These are phyloP conservation scores for Haplosporangium sp. DNA, from an alignment of 371 early-diverging fungal genomes.

Conservation along the genomic window DNA sequence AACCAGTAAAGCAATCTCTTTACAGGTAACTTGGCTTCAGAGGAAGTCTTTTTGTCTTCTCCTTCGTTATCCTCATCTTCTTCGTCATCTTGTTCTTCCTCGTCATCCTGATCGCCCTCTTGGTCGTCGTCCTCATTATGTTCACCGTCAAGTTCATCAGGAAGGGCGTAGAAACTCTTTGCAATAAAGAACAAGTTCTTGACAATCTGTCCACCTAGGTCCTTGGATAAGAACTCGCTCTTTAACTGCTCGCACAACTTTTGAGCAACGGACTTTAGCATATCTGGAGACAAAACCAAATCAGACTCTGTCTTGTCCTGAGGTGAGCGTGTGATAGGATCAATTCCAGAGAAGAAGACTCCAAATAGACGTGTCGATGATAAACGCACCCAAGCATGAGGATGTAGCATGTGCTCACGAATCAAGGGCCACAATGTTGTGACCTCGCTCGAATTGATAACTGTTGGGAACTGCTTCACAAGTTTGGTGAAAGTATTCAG, in stretches of 20 bases:
- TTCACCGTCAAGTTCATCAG: constrained; percentile 22
- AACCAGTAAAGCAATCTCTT: constrained; percentile 70
- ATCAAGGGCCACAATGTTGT: constrained; percentile 69
- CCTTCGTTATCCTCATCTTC: constrained; percentile 50
- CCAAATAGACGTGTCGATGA: constrained; percentile 82
- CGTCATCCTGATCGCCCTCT: constrained; percentile 58
- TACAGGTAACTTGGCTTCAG: constrained; percentile 45
- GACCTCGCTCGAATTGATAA: constrained; percentile 59
- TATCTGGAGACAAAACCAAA: constrained; percentile 61
- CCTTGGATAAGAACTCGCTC: constrained; percentile 75
- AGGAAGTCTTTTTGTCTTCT: constrained; percentile 32
- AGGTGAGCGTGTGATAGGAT: constrained; percentile 65
- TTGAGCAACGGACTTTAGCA: constrained; percentile 67
- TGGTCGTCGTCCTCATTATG: constrained; percentile 44
- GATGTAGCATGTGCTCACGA: constrained; percentile 76
- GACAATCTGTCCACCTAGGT: constrained; percentile 88
- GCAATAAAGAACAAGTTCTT: constrained; percentile 95
- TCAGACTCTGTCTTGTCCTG: constrained; percentile 50
- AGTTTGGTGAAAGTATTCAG: constrained; percentile 81
- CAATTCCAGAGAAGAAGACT: constrained; percentile 75
- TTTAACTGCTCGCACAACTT: constrained; percentile 80
- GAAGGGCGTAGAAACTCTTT: constrained; percentile 73
- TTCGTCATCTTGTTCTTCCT: constrained; percentile 58
- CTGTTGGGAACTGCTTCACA: constrained; percentile 65
- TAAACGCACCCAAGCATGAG: constrained; percentile 91